These are phyloP conservation scores for Mangifera indica DNA, from an alignment of 345 rosid species.

Conservation along the genomic window DNA sequence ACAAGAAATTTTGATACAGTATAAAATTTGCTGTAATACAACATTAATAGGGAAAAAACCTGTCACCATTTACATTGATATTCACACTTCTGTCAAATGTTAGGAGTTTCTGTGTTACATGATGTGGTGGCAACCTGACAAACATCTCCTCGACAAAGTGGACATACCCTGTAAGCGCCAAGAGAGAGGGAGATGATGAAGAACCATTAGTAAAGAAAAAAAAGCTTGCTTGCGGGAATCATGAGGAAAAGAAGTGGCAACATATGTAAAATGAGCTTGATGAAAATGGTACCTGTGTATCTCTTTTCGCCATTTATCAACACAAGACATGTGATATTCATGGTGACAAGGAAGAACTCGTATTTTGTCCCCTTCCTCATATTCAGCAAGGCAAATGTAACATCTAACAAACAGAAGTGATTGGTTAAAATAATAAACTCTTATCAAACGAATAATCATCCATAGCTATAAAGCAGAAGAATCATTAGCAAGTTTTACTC, in stretches of 20 bases:
- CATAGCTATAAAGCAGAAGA: background rate
- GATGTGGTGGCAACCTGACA: constrained; percentile 30
- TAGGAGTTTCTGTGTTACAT: constrained; percentile 36
- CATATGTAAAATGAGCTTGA: background rate
- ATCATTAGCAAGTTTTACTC: background rate
- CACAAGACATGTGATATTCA: constrained; percentile 73
- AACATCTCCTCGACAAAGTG: constrained; percentile 73
- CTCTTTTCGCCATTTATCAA: constrained; percentile 86
- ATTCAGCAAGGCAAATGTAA: constrained; percentile 69
- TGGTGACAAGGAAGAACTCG: constrained; percentile 79
- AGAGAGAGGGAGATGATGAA: background rate
- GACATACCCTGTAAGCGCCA: constrained; percentile 55
- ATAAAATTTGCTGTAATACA: background rate
- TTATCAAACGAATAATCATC: background rate
- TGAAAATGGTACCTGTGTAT: constrained; percentile 55
- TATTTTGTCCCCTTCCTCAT: constrained; percentile 66
- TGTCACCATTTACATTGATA: constrained; percentile 25
- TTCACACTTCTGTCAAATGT: constrained; percentile 32
- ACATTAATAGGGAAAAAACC: background rate
- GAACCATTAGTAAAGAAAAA: background rate
- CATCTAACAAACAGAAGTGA: constrained; percentile 41
- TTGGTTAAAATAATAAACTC: background rate
- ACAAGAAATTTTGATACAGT: constrained; percentile 7
- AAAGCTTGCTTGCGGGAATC: background rate
- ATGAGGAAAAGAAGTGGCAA: background rate